These are phyloP conservation scores for Mycena venus DNA, from an alignment of 768 basidiomycete species.

Conservation along the genomic window DNA sequence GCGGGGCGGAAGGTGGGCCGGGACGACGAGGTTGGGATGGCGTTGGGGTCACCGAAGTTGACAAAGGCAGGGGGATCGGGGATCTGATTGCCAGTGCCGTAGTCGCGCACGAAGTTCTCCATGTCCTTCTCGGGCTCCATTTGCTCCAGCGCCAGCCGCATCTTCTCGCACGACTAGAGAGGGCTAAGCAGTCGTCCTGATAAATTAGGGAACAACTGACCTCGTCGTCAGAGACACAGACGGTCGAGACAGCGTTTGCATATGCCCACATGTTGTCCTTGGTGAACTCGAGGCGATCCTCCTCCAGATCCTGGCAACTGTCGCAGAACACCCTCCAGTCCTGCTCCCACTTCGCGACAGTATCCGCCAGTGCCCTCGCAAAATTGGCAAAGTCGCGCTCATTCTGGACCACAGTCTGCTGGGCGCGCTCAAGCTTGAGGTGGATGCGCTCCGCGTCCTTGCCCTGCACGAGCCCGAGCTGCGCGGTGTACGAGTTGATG, in stretches of 20 bases:
- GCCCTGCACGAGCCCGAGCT: slow-evolving; percentile 82
- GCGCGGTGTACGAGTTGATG: slow-evolving; percentile 22
- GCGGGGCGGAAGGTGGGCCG: slow-evolving; percentile 71
- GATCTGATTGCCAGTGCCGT: slow-evolving; percentile 90
- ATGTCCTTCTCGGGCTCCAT: slow-evolving; percentile 91
- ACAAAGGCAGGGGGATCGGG: slow-evolving; percentile 91
- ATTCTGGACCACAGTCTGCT: slow-evolving; percentile 90
- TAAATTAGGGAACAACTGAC: slow-evolving; percentile 55
- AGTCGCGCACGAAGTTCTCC: slow-evolving; percentile 89
- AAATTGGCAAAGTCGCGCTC: slow-evolving; percentile 95
- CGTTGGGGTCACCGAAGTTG: slow-evolving; percentile 80
- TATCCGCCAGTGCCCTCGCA: slow-evolving; percentile 82
- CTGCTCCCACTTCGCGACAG: slow-evolving; percentile 87
- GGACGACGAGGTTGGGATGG: slow-evolving; percentile 70
- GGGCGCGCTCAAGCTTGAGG: slow-evolving; percentile 89
- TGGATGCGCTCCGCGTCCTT: slow-evolving; percentile 93
- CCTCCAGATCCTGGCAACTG: slow-evolving; percentile 94
- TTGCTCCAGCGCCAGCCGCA: slow-evolving; percentile 88
- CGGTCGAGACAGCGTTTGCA: slow-evolving; percentile 95
- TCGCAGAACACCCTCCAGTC: slow-evolving; percentile 98
- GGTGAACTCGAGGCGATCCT: slow-evolving; percentile 93
- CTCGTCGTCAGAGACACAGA: slow-evolving; percentile 97
- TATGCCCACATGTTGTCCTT: slow-evolving; percentile 97
- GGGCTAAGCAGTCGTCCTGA: not conserved
- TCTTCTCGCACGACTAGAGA: slow-evolving; percentile 88